Evolutionary conservation across 352 stramenopile species (phyloP), one percentile per base, ranked within the genome.

Genomic region (Pythium brassicae): DNA sequence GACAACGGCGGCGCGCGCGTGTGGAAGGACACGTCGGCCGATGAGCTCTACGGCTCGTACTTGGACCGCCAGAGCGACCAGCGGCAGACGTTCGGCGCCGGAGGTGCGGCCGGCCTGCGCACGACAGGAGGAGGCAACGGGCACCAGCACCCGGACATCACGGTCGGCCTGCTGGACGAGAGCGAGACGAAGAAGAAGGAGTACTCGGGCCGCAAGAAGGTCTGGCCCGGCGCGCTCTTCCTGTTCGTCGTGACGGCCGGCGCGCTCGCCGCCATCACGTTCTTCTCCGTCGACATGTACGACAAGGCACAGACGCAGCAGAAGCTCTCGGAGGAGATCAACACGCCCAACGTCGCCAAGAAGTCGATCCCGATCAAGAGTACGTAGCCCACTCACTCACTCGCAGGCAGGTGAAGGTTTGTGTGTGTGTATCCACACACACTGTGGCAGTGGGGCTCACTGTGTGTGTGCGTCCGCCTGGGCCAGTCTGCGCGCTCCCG

Each of bases 181-280:
- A 60, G 58, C 27, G 61, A 63, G 32, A 63, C 57, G 51, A 71
- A 68, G 48, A 67, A 76, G 39, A 73, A 75, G 50, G 63, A 69
- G 25, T 91, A 77, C 57, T 70, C 76, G 55, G 83, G 83, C 1
- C 80, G 83, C 27, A 91, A 91, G 61, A 71, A 76, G 25, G 81
- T 91, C 20, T 93, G 83, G 83, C 83, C 83, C 10, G 83, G 83
- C 22, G 83, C 81, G 55, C 65, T 93, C 4, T 69, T 91, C n/a
- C 53, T 93, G 26, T 57, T 93, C 14, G 4, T 90, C 8, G 67
- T 88, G 19, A 72, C 78, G 10, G 61, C 55, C 29, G 74, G 40
- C 14, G 75, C 78, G 7, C 61, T 87, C 15, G 57, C 53, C 6
- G 66, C 77, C 20, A 89, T 93, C 53, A 68, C 74, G 17, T 93